Base-by-base conservation (phyloP, 306 rosid genomes). In the Prunus davidiana region DNA sequence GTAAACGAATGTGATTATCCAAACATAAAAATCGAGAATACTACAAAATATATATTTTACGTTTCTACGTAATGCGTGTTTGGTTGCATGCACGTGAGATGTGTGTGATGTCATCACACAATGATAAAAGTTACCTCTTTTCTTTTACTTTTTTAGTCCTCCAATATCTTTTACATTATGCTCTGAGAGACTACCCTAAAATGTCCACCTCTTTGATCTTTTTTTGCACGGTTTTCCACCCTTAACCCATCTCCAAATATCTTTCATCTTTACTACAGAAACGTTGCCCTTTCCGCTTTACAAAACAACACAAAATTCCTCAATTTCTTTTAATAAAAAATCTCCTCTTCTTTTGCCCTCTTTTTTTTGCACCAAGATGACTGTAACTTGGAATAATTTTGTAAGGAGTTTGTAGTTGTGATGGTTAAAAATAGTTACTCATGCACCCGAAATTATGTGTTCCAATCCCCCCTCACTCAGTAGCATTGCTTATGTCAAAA, bases 11-110 rank as follows among this genome's bases (percentile, higher is more conserved):
- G 12, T 47, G 12, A 60, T 60, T 12, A 24, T 12, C 64, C 25
- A 22, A 13, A 60, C 22, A 60, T 60, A 60, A 60, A 12, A 38
- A 56, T n/a, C 61, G 61, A 56, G 22, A 56, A 56, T 60, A 60
- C 10, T 12, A 60, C 32, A 5, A 56, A 56, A 56, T 56, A 20
- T 56, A 74, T 25, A 27, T 16, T 16, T 60, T 22, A 64, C 55
- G 69, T 49, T 77, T 73, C 63, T 56, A 64, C 79, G 86, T 56
- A 74, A 74, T 78, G 82, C 72, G 79, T 62, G 85, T 78, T 74
- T 67, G 81, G 86, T 83, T 87, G 96, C 86, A 86, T 87, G 92
- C 97, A 93, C 97, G 97, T 93, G 92, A 88, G 86, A 79, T 50
- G 88, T 64, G 86, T 79, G 83, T 82, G 85, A 87, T 86, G 87